Base-by-base conservation (phyloP, 1,284 basidiomycete genomes). In the Athelia psychrophila region DNA sequence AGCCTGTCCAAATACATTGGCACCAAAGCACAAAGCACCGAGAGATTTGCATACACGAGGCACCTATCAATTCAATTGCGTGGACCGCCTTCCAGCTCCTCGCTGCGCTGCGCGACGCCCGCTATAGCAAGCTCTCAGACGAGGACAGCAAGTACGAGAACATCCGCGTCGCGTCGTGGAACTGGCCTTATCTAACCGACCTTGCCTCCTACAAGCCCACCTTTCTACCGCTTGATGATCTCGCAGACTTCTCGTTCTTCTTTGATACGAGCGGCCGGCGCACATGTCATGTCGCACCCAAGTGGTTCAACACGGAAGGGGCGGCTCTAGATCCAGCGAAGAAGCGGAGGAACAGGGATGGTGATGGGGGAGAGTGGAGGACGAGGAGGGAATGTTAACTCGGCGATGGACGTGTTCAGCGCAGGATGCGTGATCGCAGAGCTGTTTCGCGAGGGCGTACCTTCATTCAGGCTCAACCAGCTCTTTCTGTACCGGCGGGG, bases 91-190 rank as follows among this genome's bases (percentile, higher is more conserved):
- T 95, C 65, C 96, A 99, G 68, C 77, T 99, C 1, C 75, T 99
- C 49, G 88, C 83, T 25, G 93, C 89, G 2, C 79, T 99, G 54
- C 81, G 88, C 27, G 92, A 94, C 58, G 84, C 93, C 1, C 83
- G 92, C 22, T 86, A 85, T 50, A 84, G 88, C 54, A 81, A 95
- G 73, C 79, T 97, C 16, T 83, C 95, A 1, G 97, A 99, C 69
- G 97, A 97, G 13, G 96, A 99, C 66, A 89, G 99, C 74, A 99
- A 99, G 71, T 95, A 93, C 13, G 95, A 98, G 70, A 99, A 99
- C 67, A 86, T 99, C 54, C 83, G 99, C 48, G 93, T 99, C 53
- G 95, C 95, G 0, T 94, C 95, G 0, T 97, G 94, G 78, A 94
- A 98, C 59, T 94, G 93, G 81, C 81, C 98, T 18, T 95, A 95